Evolutionary conservation across 2,329 filamentous ascomycete genomes (phyloP).

Genomic region (Hypoxylon rubiginosum): DNA sequence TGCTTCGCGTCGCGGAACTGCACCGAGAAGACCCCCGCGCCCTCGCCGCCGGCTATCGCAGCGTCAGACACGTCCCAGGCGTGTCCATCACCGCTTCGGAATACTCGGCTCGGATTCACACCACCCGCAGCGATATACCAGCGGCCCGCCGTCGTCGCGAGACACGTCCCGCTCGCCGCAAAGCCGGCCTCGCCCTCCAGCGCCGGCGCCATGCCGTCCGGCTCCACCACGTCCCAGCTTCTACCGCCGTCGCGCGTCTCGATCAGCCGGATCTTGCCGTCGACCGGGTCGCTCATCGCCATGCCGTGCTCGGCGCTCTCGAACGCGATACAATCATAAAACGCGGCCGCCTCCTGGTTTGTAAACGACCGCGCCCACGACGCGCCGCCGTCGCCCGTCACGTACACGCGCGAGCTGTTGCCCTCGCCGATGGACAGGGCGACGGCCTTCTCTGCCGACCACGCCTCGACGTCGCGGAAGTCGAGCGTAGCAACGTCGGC

Average conservation of each 20-base stretch:
- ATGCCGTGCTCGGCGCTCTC: conserved; percentile 45
- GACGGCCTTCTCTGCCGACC: conserved; percentile 58
- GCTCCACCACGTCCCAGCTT: conserved; percentile 48
- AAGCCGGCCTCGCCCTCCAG: conserved; percentile 51
- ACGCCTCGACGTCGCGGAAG: conserved; percentile 56
- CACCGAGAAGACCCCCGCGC: conserved; percentile 53
- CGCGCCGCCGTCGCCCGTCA: conserved; percentile 48
- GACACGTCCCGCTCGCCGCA: conserved; percentile 53
- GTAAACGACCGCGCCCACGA: conserved; percentile 49
- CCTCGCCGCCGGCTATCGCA: conserved; percentile 46
- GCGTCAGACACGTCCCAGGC: conserved; percentile 48
- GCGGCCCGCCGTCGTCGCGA: conserved; percentile 46
- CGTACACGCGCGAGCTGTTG: conserved; percentile 51
- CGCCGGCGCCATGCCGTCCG: conserved; percentile 46
- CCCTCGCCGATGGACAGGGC: conserved; percentile 55
- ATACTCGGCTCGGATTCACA: conserved; percentile 49
- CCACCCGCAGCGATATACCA: conserved; percentile 51
- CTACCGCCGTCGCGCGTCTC: conserved; percentile 51
- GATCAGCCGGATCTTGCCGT: conserved; percentile 51
- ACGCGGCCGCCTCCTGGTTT: conserved; percentile 49
- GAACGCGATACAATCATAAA: conserved; percentile 55
- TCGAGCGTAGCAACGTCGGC: conserved; percentile 48
- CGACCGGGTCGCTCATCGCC: conserved; percentile 53
- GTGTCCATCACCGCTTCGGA: conserved; percentile 47
- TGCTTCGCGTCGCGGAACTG: conserved; percentile 48